Evolutionary conservation across 75 land plant genomes (phyloP), one percentile per base, ranked within the genome.

Genomic region (Sequoia sempervirens): DNA sequence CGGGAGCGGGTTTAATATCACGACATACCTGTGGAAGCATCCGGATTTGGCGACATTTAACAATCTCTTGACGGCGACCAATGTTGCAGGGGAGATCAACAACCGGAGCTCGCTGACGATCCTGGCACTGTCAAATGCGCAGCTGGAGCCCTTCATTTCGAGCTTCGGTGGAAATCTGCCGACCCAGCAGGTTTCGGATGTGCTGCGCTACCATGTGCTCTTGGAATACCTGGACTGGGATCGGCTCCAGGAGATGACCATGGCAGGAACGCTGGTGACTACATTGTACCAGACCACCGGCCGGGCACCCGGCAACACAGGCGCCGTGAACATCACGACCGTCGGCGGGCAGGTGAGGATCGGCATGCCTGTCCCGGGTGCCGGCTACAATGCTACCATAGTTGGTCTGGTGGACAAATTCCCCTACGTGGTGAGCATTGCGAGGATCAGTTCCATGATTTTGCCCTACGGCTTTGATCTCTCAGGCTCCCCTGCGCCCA

Each of bases 271-370:
- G 74, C 96, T 93, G 54, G 89, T 94, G 84, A 89, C 94, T 54
- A 94, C 96, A 69, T 93, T 94, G 82, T 88, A 84, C 91, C 97
- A 94, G 84, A 92, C 97, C 84, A 94, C 97, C 75, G 97, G 97
- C 70, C 91, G 95, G 37, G 92, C 94, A n/a, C 38, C 88, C 75
- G 46, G 66, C 82, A 82, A 86, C 86, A 73, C 84, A 78, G 97
- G 96, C 53, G 83, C 87, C 53, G 86, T 94, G 58, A 94, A 92
- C 92, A 81, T 95, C 84, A 92, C 94, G 43, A 64, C 47, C 84
- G 30, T 75, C 83, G 54, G 87, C 28, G 3, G 58, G 78, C 41
- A 75, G 73, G 86, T 91, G 75, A 78, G 90, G 40, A 41, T 91
- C 80, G 85, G 83, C 28, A 81, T 92, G 66, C 89, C 94, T 7